Evolutionary conservation across 2,329 filamentous ascomycete species (phyloP).

Genomic region (Penicillium sp.): DNA sequence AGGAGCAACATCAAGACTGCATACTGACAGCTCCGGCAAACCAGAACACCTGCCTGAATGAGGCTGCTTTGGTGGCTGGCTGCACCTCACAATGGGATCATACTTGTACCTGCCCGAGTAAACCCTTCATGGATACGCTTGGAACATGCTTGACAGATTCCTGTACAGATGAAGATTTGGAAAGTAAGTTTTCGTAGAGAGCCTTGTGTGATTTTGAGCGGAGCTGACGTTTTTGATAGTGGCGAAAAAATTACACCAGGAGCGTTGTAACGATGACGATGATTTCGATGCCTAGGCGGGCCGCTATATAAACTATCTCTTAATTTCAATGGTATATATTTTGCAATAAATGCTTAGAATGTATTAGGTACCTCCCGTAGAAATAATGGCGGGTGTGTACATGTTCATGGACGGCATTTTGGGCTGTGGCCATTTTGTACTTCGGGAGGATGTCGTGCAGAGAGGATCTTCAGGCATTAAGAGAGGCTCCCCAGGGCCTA

Average conservation of each 20-base stretch:
- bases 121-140: constrained; percentile 18
- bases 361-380: background rate
- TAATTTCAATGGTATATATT: background rate
- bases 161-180: constrained; percentile 16
- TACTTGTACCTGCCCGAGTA: constrained; percentile 19
- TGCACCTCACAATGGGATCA: constrained; percentile 16
- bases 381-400: background rate
- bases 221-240: background rate
- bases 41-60: constrained; percentile 12
- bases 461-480: background rate
- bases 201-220: background rate
- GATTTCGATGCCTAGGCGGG: background rate
- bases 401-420: background rate
- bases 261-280: background rate
- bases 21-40: background rate
- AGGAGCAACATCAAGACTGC: background rate
- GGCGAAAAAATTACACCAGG: constrained; percentile 2
- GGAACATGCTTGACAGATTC: constrained; percentile 9
- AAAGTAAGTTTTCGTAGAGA: constrained; percentile 6
- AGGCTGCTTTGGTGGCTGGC: constrained; percentile 14
- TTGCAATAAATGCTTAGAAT: background rate
- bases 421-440: background rate
- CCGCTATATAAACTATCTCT: background rate
- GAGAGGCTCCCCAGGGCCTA: background rate
- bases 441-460: background rate